These are phyloP conservation scores for Colletotrichum higginsianum DNA, from an alignment of 2,329 filamentous ascomycete genomes.

Conservation along the genomic window DNA sequence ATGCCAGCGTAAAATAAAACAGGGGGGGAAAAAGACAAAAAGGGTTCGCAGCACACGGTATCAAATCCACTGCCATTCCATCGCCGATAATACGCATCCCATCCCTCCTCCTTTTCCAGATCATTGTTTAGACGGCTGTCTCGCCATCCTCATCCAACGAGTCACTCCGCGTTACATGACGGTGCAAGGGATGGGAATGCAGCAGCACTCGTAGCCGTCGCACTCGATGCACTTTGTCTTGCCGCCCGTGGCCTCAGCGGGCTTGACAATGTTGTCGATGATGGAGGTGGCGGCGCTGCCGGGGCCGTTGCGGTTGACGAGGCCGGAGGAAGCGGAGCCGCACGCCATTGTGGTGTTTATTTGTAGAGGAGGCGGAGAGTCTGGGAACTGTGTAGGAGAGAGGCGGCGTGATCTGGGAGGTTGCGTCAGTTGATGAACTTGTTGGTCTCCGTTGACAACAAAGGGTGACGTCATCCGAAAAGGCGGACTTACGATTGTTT, in stretches of 20 bases:
- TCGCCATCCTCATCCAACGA: background rate
- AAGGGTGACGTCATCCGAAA: slow-evolving; percentile 28
- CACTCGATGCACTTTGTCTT: slow-evolving; percentile 66
- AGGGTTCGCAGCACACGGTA: background rate
- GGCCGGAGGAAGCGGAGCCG: slow-evolving; percentile 49
- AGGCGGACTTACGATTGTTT: background rate
- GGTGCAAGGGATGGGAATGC: slow-evolving; percentile 66
- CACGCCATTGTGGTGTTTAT: slow-evolving; percentile 49
- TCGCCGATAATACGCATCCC: background rate
- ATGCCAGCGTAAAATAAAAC: background rate
- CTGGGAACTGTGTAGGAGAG: background rate
- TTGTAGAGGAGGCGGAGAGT: background rate
- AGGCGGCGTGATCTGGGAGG: background rate
- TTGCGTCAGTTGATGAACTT: background rate
- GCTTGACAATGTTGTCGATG: slow-evolving; percentile 66
- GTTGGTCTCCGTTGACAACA: no score
- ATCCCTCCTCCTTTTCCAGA: background rate
- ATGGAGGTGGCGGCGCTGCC: slow-evolving; percentile 65
- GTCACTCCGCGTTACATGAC: slow-evolving; percentile 58
- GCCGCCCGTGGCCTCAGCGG: slow-evolving; percentile 56
- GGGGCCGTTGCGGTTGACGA: slow-evolving; percentile 61
- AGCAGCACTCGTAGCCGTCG: slow-evolving; percentile 68
- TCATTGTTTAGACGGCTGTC: background rate
- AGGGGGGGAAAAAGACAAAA: no score
- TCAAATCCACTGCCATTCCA: background rate